Base-by-base conservation (phyloP, 2,329 filamentous ascomycete genomes). In the Cadophora sp. region DNA sequence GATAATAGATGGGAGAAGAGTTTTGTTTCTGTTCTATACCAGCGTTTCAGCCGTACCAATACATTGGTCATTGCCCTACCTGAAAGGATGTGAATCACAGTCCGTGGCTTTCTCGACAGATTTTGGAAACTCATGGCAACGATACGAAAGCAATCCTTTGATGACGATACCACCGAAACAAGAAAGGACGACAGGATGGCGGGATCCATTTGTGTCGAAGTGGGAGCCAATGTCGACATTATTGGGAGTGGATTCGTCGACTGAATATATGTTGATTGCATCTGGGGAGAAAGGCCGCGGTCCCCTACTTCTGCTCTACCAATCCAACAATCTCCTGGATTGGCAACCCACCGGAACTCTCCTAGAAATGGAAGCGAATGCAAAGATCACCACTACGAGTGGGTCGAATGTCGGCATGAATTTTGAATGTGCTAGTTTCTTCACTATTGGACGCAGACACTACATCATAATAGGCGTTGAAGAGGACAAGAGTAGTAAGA, bases 381-480 rank as follows among this genome's bases (percentile, higher is more conserved):
- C 68, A 3, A 65, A 36, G 22, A 43, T 73, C 20, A 64, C 70
- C 0, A 60, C 67, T 4, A 63, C 62, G 1, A 70, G 67, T 45
- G 20, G 61, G 6, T 47, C 69, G 4, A 59, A 43, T 27, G 71
- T 68, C 43, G 70, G 70, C 22, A 71, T 61, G 68, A 72, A 73
- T 36, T 73, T 72, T 22, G 70, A 72, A 48, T 71, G 70, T 66
- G 70, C 67, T 1, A 69, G 70, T 43, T 73, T 73, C 55, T 73
- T 73, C 53, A 67, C n/a, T 11, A 67, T 73, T 56, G 68, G 67
- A 6, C 33, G 65, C 16, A 71, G 59, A 48, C 64, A 72, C 45
- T 73, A 71, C n/a, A 66, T 73, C 20, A 66, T 67, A 47, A 50
- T 69, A n/a, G 71, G 69, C 0, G 53, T 72, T 3, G 71, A 73